These are phyloP conservation scores for Gaultheria prostrata DNA, from an alignment of 148 eudicot genomes.

Conservation along the genomic window DNA sequence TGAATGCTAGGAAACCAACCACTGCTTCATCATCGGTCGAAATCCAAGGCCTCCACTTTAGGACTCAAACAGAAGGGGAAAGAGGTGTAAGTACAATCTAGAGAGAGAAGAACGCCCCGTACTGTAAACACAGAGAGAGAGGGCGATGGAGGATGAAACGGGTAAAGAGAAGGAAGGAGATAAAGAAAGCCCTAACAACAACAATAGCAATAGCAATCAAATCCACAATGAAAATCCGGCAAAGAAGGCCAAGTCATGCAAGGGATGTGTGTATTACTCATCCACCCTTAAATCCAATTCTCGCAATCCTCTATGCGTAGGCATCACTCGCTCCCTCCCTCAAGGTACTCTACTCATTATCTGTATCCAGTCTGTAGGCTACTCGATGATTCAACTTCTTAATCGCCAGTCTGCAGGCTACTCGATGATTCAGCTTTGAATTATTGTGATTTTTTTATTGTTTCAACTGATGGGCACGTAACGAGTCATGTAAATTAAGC, in stretches of 20 bases:
- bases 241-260: conserved; percentile 66
- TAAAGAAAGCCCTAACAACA: conserved; percentile 5
- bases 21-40: no score
- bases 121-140: background rate
- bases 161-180: background rate
- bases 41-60: no score
- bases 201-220: background rate
- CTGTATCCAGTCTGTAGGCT: background rate
- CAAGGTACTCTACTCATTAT: conserved; percentile 36
- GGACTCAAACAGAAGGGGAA: no score
- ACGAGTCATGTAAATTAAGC: no score
- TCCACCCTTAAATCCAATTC: conserved; percentile 64
- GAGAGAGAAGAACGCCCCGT: no score
- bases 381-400: background rate
- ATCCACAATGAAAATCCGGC: background rate
- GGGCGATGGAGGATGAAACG: background rate
- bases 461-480: no score
- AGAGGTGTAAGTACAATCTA: no score
- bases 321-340: conserved; percentile 68
- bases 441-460: background rate
- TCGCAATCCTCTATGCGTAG: conserved; percentile 79
- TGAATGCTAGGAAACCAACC: no score
- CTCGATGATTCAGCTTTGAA: background rate
- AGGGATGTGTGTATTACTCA: conserved; percentile 75
- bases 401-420: background rate